phyloP scores from a whole-genome alignment of 768 basidiomycete genomes.

The Exidia glandulosa region DNA sequence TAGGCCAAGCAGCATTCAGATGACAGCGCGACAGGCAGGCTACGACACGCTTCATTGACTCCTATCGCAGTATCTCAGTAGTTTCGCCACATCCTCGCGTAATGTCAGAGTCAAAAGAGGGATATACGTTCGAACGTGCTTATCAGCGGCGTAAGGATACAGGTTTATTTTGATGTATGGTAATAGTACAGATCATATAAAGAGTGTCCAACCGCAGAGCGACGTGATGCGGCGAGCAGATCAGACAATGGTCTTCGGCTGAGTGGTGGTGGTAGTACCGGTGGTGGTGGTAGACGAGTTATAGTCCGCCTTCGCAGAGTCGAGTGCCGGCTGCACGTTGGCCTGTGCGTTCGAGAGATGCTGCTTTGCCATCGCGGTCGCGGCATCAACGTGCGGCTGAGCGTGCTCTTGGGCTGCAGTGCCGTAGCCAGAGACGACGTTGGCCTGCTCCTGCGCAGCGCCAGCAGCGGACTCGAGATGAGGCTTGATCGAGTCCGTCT shows the following conservation, averaged over 20 bases:
- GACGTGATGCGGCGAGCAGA: not conserved
- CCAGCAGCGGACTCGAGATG: slow-evolving; percentile 14
- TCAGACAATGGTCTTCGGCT: not conserved
- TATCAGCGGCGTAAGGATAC: too few species aligned
- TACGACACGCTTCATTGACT: too few species aligned
- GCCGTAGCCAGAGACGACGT: slow-evolving; percentile 9
- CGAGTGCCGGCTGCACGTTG: slow-evolving; percentile 26
- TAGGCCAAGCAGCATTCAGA: too few species aligned
- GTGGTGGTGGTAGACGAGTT: too few species aligned
- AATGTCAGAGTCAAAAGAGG: too few species aligned
- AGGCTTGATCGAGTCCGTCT: not conserved
- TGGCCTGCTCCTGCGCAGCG: slow-evolving; percentile 19
- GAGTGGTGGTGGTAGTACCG: too few species aligned
- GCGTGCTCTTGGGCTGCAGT: slow-evolving; percentile 9
- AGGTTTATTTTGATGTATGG: not conserved
- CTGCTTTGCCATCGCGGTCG: slow-evolving; percentile 19
- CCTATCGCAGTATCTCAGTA: too few species aligned
- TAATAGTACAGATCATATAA: not conserved
- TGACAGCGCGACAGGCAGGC: too few species aligned
- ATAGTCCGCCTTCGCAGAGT: slow-evolving; percentile 15
- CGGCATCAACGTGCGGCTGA: slow-evolving; percentile 19
- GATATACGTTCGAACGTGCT: too few species aligned
- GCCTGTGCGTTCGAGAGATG: slow-evolving; percentile 30
- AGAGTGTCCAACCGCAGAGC: not conserved
- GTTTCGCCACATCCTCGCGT: too few species aligned